phyloP scores from a whole-genome alignment of 164 flowering plant genomes.

The Magnolia changhungtana region DNA sequence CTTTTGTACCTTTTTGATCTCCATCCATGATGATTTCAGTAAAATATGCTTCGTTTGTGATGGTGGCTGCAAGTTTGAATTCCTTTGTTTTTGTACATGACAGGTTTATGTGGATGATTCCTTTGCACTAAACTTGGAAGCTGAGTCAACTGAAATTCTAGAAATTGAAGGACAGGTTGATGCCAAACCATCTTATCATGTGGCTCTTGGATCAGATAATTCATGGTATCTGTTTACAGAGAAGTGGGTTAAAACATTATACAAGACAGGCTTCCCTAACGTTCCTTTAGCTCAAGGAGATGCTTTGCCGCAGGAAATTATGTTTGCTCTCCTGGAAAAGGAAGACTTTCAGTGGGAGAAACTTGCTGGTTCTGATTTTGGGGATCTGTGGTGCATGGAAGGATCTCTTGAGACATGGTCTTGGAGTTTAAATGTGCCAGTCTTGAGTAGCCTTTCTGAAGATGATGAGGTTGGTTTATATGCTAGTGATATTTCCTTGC shows the following conservation, averaged over 20 bases:
- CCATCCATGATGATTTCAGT: neutral
- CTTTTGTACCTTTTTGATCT: neutral
- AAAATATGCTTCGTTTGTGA: neutral
- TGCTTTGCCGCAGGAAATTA: constrained; percentile 73
- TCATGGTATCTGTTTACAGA: constrained; percentile 90
- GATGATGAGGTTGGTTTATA: constrained; percentile 52
- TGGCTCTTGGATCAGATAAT: constrained; percentile 95
- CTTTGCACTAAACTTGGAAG: constrained; percentile 19
- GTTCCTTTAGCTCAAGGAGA: constrained; percentile 68
- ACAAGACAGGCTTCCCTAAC: constrained; percentile 80
- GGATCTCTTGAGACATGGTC: constrained; percentile 98
- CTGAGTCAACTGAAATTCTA: constrained; percentile 9
- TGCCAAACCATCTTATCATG: constrained; percentile 53
- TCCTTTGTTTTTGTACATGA: constrained; percentile 1
- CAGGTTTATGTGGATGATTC: constrained; percentile 39
- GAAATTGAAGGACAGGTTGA: constrained; percentile 20
- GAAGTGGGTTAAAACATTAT: constrained; percentile 77
- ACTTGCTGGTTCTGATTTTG: constrained; percentile 69
- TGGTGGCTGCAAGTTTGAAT: neutral
- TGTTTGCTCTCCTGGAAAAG: constrained; percentile 64
- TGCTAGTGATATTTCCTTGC: neutral
- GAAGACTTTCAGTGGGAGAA: constrained; percentile 71
- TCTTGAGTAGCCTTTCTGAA: constrained; percentile 79
- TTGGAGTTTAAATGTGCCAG: constrained; percentile 95
- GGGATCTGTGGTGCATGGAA: constrained; percentile 75